A percentile compares a stretch with the other conserved stretches of the same genome.
Evolutionary conservation across 305 asterid genomes (phyloP).

Genomic region (Fraxinus latifolia): DNA sequence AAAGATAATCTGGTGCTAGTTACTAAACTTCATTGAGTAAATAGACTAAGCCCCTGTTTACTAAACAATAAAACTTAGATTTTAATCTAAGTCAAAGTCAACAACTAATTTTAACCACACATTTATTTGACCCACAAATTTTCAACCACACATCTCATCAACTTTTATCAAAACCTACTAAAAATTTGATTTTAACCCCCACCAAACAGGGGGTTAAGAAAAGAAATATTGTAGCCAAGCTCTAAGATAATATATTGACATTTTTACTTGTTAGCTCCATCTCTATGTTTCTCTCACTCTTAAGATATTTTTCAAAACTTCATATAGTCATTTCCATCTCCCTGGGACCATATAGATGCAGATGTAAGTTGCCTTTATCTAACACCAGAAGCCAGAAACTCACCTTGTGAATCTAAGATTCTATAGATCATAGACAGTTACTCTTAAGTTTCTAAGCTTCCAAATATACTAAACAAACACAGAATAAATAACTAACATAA

Average conservation of each 20-base stretch:
- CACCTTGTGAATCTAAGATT: background rate
- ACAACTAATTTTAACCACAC: too few species aligned
- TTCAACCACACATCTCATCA: too few species aligned
- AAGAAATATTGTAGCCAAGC: background rate
- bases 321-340: background rate
- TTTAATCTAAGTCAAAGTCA: too few species aligned
- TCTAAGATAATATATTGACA: background rate
- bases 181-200: too few species aligned
- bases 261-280: background rate
- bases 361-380: background rate
- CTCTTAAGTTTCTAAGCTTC: background rate
- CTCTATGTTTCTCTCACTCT: background rate
- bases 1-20: background rate
- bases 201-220: background rate
- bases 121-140: too few species aligned
- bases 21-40: background rate
- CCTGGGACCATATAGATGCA: background rate
- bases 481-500: background rate
- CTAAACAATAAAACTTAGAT: too few species aligned
- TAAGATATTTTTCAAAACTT: background rate
- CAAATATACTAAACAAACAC: background rate
- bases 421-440: background rate
- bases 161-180: too few species aligned
- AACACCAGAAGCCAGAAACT: background rate
- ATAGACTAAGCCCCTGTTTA: background rate